Percentiles rank a stretch among this genome's conserved stretches.
Conservation (phyloP, 164 flowering plant species). For the Aristolochia californica region DNA sequence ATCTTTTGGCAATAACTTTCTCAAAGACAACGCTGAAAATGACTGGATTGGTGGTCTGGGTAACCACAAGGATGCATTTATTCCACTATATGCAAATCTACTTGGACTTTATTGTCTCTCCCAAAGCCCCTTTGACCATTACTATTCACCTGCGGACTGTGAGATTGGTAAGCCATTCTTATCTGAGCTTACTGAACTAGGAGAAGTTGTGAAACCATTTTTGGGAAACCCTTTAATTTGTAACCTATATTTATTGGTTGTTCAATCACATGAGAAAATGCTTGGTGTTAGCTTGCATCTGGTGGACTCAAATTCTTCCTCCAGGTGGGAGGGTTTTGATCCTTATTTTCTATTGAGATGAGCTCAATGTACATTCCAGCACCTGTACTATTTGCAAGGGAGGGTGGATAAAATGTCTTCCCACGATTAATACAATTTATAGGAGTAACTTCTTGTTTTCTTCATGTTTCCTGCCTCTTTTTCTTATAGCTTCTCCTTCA, state of each 20-base stretch:
- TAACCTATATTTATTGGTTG: slow-evolving; percentile 46
- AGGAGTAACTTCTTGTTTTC: background rate
- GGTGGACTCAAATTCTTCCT: slow-evolving; percentile 5
- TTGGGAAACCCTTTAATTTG: slow-evolving; percentile 64
- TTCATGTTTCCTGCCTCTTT: background rate
- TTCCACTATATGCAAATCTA: slow-evolving; percentile 64
- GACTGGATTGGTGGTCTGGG: slow-evolving; percentile 90
- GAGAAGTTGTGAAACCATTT: slow-evolving; percentile 39
- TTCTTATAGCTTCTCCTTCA: too few relatives aligned
- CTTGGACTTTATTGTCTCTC: slow-evolving; percentile 70
- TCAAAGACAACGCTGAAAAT: slow-evolving; percentile 15
- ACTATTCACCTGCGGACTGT: slow-evolving; percentile 7
- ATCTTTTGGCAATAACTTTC: slow-evolving; percentile 30
- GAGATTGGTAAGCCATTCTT: slow-evolving; percentile 19
- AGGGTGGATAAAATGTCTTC: too few relatives aligned
- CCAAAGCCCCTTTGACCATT: slow-evolving; percentile 28
- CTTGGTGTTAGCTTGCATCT: slow-evolving; percentile 13
- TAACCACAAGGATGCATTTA: slow-evolving; percentile 87
- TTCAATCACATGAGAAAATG: slow-evolving; percentile 37
- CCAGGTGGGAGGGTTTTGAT: slow-evolving; percentile 65
- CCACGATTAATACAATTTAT: too few relatives aligned
- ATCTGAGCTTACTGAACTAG: slow-evolving; percentile 42
- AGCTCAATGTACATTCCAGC: background rate
- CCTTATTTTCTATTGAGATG: slow-evolving; percentile 76
- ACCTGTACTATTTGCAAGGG: too few relatives aligned